Evolutionary conservation across 306 rosid species (phyloP).

Genomic region (Carpinus viminea): DNA sequence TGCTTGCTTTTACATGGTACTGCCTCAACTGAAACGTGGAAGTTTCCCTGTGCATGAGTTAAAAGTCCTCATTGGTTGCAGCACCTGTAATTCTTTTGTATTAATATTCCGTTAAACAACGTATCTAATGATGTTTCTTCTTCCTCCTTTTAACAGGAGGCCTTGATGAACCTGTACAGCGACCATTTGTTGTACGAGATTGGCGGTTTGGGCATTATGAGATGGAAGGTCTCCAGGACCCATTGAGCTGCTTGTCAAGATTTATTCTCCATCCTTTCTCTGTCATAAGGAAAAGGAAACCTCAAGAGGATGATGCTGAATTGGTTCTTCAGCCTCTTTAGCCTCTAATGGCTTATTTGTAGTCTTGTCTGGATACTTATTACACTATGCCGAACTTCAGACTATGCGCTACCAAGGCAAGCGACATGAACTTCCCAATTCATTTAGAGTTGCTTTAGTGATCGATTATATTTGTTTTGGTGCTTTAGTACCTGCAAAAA

Average conservation of each 20-base stretch:
- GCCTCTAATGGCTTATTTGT: conserved; percentile 15
- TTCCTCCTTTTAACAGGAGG: conserved; percentile 59
- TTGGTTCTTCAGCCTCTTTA: conserved; percentile 64
- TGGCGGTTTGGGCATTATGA: conserved; percentile 96
- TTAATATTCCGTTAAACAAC: background rate
- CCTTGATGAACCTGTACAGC: conserved; percentile 77
- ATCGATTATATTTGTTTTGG: background rate
- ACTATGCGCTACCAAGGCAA: conserved; percentile 1
- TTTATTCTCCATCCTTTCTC: conserved; percentile 47
- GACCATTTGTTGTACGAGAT: conserved; percentile 69
- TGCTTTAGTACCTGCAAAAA: conserved; percentile 1
- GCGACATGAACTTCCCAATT: background rate
- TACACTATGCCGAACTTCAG: background rate
- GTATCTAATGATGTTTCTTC: conserved; percentile 2
- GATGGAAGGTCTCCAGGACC: conserved; percentile 93
- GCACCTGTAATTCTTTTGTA: background rate
- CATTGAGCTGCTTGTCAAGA: conserved; percentile 64
- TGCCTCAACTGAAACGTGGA: background rate
- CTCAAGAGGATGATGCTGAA: conserved; percentile 38
- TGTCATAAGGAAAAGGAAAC: conserved; percentile 42
- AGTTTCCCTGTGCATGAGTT: background rate
- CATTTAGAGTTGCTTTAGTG: background rate
- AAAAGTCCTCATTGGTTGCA: background rate
- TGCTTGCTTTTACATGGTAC: background rate
- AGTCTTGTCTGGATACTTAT: background rate